Percentiles rank a stretch among this genome's conserved stretches.
Evolutionary conservation across 78 protist genomes (phyloP).

Genomic region (Anaeramoeba flamelloides): DNA sequence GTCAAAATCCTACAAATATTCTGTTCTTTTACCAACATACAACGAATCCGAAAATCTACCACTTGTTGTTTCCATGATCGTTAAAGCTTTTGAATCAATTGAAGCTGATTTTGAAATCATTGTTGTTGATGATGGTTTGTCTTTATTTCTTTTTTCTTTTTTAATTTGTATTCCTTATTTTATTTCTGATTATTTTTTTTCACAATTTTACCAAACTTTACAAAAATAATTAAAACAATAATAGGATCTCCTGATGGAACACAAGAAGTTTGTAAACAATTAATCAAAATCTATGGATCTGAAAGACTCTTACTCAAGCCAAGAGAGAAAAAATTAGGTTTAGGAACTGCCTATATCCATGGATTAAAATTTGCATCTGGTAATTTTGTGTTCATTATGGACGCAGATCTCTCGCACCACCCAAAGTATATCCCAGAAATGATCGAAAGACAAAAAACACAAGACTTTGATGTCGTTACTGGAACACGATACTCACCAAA

Average conservation of each 20-base stretch:
- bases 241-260: neutral
- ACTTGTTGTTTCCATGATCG: constrained; percentile 43
- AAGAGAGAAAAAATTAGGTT: neutral
- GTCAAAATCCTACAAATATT: too few species aligned
- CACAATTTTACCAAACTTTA: too few species aligned
- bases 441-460: constrained; percentile 11
- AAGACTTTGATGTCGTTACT: constrained; percentile 49
- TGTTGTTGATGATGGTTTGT: constrained; percentile 62
- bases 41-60: constrained; percentile 74
- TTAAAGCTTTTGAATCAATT: neutral
- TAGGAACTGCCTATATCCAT: constrained; percentile 48
- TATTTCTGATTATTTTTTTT: too few species aligned
- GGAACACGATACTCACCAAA: constrained; percentile 70
- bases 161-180: too few species aligned
- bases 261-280: neutral
- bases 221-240: too few species aligned
- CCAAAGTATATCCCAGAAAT: constrained; percentile 74
- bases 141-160: too few species aligned
- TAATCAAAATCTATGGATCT: neutral
- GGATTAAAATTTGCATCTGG: constrained; percentile 61
- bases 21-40: constrained; percentile 67
- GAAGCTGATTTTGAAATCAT: constrained; percentile 51
- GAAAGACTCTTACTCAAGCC: neutral
- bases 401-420: constrained; percentile 76
- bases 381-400: constrained; percentile 67